Percentiles rank a stretch among this genome's conserved stretches.
Conservation (phyloP, 2,329 filamentous ascomycete species). For the Alternaria dauci region DNA sequence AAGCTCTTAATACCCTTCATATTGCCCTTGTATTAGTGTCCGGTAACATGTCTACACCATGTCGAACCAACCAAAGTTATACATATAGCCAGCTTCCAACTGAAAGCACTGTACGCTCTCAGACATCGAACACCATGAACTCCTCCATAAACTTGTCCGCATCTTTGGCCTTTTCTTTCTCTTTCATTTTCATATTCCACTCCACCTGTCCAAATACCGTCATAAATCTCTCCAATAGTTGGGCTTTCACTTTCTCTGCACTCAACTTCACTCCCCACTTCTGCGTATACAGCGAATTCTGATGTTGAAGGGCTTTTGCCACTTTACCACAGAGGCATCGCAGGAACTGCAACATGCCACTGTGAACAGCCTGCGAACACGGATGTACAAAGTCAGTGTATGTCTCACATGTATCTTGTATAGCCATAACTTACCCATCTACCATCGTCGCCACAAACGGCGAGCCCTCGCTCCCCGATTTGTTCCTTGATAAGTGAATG, state of each 20-base stretch:
- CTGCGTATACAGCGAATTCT: background rate
- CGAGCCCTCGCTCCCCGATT: background rate
- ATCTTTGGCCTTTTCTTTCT: background rate
- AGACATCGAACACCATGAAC: conserved; percentile 11
- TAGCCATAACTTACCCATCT: background rate
- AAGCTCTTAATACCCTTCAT: background rate
- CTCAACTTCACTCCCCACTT: background rate
- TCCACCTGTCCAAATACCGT: background rate
- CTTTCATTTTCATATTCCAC: background rate
- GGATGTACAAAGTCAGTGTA: background rate
- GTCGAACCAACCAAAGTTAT: background rate
- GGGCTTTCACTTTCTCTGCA: background rate
- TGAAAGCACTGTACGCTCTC: background rate
- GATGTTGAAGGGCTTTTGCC: background rate
- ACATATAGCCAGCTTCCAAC: background rate
- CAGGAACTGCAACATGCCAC: conserved; percentile 1
- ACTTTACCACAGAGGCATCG: background rate
- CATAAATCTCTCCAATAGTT: background rate
- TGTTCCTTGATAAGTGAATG: background rate
- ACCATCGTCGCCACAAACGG: background rate
- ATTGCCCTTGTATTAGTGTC: too few species aligned
- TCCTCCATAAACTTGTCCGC: conserved; percentile 10
- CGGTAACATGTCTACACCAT: background rate
- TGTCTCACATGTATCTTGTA: background rate
- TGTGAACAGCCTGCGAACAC: background rate